phyloP scores from a whole-genome alignment of 1,139 yeast species.

The Debaryomyces singareniensis region DNA sequence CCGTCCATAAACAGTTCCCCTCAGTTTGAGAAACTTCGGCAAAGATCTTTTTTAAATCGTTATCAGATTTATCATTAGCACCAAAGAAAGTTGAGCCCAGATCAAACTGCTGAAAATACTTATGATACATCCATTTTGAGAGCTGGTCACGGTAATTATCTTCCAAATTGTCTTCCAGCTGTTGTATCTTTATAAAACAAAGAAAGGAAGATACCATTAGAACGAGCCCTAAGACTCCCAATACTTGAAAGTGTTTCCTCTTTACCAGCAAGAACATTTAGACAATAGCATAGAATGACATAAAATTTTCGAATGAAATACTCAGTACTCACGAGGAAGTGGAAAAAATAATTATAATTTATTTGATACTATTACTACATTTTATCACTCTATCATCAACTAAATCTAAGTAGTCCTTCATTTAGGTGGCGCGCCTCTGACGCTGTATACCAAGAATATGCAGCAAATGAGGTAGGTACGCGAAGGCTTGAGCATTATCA shows the following conservation, averaged over 20 bases:
- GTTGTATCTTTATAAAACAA: background rate
- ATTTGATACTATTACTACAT: too few relatives aligned
- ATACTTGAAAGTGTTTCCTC: constrained; percentile 4
- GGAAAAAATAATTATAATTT: too few relatives aligned
- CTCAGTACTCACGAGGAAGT: too few relatives aligned
- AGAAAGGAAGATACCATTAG: background rate
- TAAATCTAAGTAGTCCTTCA: too few relatives aligned
- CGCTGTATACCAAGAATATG: too few relatives aligned
- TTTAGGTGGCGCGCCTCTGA: too few relatives aligned
- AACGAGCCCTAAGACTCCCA: constrained; percentile 1
- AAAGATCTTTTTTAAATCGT: background rate
- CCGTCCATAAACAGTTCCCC: constrained; percentile 1
- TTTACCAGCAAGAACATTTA: constrained; percentile 5
- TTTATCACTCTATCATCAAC: too few relatives aligned
- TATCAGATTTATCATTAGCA: constrained; percentile 9
- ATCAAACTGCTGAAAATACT: constrained; percentile 6
- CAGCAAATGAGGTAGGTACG: too few relatives aligned
- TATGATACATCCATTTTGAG: background rate
- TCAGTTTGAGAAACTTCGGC: background rate
- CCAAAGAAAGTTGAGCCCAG: constrained; percentile 16
- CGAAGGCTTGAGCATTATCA: too few relatives aligned
- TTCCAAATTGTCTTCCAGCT: background rate
- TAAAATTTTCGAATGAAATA: too few relatives aligned
- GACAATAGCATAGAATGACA: too few relatives aligned
- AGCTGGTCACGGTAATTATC: constrained; percentile 1